Conservation (phyloP, 2,329 filamentous ascomycete genomes). For the Talaromyces sp. region DNA sequence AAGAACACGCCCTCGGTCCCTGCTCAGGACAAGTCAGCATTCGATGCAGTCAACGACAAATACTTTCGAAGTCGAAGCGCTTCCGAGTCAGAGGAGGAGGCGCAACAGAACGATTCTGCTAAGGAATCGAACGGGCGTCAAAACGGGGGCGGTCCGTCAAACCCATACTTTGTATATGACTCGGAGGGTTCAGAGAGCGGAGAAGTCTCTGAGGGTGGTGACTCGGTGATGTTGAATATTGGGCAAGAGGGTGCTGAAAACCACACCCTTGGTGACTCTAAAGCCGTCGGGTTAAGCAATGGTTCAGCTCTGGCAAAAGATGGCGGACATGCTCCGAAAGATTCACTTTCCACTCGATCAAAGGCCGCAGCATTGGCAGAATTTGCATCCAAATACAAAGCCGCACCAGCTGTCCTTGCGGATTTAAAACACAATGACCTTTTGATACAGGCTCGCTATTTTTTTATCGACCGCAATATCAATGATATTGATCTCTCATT, state of each 20-base stretch:
- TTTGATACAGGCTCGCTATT: conserved; percentile 33
- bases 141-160: background rate
- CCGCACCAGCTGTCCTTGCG: conserved; percentile 27
- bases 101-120: conserved; percentile 4
- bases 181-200: conserved; percentile 22
- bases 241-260: conserved; percentile 17
- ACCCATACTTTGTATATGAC: conserved; percentile 19
- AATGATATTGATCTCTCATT: conserved; percentile 36
- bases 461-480: conserved; percentile 34
- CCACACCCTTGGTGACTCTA: background rate
- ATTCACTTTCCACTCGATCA: conserved; percentile 11
- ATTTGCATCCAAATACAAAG: conserved; percentile 30
- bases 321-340: background rate
- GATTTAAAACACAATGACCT: conserved; percentile 36
- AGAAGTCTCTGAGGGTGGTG: conserved; percentile 30
- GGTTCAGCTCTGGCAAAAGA: background rate
- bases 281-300: background rate
- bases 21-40: conserved; percentile 16
- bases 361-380: conserved; percentile 31
- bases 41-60: conserved; percentile 32
- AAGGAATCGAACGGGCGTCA: background rate
- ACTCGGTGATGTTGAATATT: conserved; percentile 41
- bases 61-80: conserved; percentile 35
- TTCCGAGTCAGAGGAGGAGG: conserved; percentile 18
- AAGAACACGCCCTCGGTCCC: conserved; percentile 17